Percentiles rank a stretch among this genome's conserved stretches.
Evolutionary conservation across 164 flowering plant genomes (phyloP).

Genomic region (Litsea cubeba): DNA sequence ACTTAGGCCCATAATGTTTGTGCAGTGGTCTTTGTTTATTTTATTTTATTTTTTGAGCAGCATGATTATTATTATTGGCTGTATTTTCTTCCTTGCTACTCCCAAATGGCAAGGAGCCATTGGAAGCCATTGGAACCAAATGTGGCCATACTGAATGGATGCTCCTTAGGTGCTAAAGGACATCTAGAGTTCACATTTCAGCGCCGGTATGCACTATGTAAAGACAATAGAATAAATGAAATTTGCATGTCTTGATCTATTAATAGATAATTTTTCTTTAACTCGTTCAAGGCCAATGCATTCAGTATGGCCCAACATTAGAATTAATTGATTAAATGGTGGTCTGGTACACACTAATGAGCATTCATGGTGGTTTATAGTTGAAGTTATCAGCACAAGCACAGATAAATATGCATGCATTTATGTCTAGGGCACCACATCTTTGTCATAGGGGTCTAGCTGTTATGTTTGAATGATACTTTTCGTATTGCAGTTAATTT

Average conservation of each 20-base stretch:
- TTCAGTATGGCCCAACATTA: not conserved
- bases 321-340: not conserved
- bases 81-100: not conserved
- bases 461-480: too few relatives aligned
- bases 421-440: too few relatives aligned
- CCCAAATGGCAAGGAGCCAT: not conserved
- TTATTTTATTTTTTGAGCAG: too few relatives aligned
- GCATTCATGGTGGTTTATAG: not conserved
- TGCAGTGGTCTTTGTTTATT: too few relatives aligned
- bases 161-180: not conserved
- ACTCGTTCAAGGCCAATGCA: not conserved
- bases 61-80: too few relatives aligned
- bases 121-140: too few relatives aligned
- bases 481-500: slow-evolving; percentile 65
- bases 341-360: not conserved
- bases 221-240: not conserved
- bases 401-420: not conserved
- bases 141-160: too few relatives aligned
- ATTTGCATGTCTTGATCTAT: too few relatives aligned
- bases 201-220: not conserved
- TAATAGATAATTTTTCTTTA: not conserved
- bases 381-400: too few relatives aligned
- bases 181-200: not conserved
- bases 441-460: too few relatives aligned
- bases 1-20: too few relatives aligned